A percentile compares a stretch with the other conserved stretches of the same genome.
These are phyloP conservation scores for Alternaria angustiovoidea DNA, from an alignment of 2,329 filamentous ascomycete genomes.

Conservation along the genomic window DNA sequence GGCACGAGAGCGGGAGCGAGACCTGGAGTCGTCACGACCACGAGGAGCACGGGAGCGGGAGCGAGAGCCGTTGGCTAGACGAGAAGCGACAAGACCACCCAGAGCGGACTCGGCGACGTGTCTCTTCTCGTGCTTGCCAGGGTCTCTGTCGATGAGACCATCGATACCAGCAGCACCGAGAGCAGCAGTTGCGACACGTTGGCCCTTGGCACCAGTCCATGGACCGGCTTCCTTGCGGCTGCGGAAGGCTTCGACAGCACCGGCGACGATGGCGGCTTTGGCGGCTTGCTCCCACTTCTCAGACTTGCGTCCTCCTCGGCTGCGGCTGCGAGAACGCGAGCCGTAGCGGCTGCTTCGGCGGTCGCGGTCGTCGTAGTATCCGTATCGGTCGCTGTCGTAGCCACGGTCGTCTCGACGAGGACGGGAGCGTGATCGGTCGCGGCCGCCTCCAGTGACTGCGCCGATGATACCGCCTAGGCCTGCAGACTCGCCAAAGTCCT, in stretches of 20 bases:
- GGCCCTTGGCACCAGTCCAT: constrained; percentile 91
- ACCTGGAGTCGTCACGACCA: constrained; percentile 52
- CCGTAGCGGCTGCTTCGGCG: constrained; percentile 59
- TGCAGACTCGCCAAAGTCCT: constrained; percentile 65
- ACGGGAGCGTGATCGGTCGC: constrained; percentile 63
- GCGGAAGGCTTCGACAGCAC: constrained; percentile 90
- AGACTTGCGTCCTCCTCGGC: constrained; percentile 63
- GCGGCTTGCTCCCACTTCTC: constrained; percentile 75
- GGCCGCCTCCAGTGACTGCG: constrained; percentile 62
- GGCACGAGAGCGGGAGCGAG: constrained; percentile 64
- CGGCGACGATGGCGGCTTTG: constrained; percentile 88
- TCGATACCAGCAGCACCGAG: constrained; percentile 86
- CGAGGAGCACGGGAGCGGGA: constrained; percentile 61
- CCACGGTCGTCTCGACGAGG: constrained; percentile 57
- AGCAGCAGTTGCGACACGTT: constrained; percentile 88
- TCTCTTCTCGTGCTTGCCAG: constrained; percentile 77
- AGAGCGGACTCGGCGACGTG: constrained; percentile 87
- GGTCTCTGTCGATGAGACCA: constrained; percentile 72
- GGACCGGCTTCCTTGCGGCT: constrained; percentile 86
- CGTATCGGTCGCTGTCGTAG: constrained; percentile 53
- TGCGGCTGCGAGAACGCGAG: constrained; percentile 60
- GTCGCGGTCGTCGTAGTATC: constrained; percentile 28
- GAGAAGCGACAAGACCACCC: constrained; percentile 85
- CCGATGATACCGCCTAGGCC: constrained; percentile 65
- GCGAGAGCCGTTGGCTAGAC: constrained; percentile 81